Evolutionary conservation across 225 moss, liverwort and hornwort species (phyloP), one percentile per base, ranked within the genome.

Genomic region (Asterella californica): DNA sequence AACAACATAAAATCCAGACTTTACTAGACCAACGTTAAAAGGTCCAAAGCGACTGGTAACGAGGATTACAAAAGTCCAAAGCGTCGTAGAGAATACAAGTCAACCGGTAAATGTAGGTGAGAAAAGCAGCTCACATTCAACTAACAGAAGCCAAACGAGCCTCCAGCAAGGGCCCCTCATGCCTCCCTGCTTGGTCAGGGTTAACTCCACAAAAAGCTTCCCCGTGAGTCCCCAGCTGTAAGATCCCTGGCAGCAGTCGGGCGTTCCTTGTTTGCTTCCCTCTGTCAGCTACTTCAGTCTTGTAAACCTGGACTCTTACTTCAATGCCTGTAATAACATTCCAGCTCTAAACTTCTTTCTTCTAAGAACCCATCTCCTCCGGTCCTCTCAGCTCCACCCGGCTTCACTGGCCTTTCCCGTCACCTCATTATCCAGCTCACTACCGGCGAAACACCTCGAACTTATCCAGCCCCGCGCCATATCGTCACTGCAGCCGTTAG

Each of bases 141-240:
- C 29, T 15, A 86, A 76, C 19, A 83, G 42, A 36, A 81, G 55
- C 63, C 50, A 83, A 6, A 24, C 37, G 2, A 81, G 75, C 60
- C 67, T 81, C 74, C 57, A 68, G 49, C 64, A 45, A 70, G 38
- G 81, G 81, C 78, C 38, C 81, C 52, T 83, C 83, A 80, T 86
- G 68, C 81, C 81, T 78, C 62, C 49, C 78, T 15, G 34, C 74
- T 70, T 64, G 36, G 61, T 76, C 17, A 30, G 53, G 11, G 27
- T 74, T 6, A 54, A 53, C 74, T 74, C 52, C 74, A 74, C 50
- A 53, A 17, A 21, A n/a, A n/a, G n/a, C 50, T 52, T 25, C 46
- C 27, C n/a, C 29, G 29, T 14, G 29, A n/a, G 38, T 38, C 15
- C 18, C 49, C 27, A 48, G 2, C 72, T 49, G 24, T 29, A 8